Evolutionary conservation across 192 early-diverging fungal genomes (phyloP).

Genomic region (Backusella sp.): DNA sequence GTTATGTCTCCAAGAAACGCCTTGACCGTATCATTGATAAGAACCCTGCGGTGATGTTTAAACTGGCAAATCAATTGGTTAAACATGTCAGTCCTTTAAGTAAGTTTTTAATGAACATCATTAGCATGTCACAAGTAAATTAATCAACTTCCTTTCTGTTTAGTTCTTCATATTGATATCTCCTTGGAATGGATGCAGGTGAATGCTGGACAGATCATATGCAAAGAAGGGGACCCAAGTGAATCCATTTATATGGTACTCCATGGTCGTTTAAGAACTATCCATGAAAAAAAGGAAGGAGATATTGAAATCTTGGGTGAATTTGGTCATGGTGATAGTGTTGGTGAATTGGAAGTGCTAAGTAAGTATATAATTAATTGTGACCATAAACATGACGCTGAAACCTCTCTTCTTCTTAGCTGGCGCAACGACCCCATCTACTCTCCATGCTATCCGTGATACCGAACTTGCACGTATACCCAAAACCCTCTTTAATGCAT

Average conservation of each 20-base stretch:
- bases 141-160: background rate
- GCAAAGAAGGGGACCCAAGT: slow-evolving; percentile 81
- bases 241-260: slow-evolving; percentile 93
- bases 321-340: slow-evolving; percentile 92
- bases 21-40: slow-evolving; percentile 84
- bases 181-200: slow-evolving; percentile 95
- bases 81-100: slow-evolving; percentile 76
- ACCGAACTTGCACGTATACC: slow-evolving; percentile 95
- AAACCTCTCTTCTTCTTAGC: slow-evolving; percentile 27
- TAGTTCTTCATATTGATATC: slow-evolving; percentile 76
- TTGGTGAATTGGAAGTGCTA: slow-evolving; percentile 94
- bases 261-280: slow-evolving; percentile 88
- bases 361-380: slow-evolving; percentile 40
- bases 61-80: slow-evolving; percentile 86
- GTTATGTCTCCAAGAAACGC: slow-evolving; percentile 79
- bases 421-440: slow-evolving; percentile 68
- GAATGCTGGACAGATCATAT: slow-evolving; percentile 90
- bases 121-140: background rate
- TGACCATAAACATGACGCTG: background rate
- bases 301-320: slow-evolving; percentile 84
- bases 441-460: slow-evolving; percentile 97
- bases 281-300: slow-evolving; percentile 63
- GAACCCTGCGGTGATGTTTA: slow-evolving; percentile 81
- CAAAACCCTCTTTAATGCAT: slow-evolving; percentile 89
- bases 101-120: slow-evolving; percentile 28